These are phyloP conservation scores for Diplodia corticola DNA, from an alignment of 2,329 filamentous ascomycete genomes.

Conservation along the genomic window DNA sequence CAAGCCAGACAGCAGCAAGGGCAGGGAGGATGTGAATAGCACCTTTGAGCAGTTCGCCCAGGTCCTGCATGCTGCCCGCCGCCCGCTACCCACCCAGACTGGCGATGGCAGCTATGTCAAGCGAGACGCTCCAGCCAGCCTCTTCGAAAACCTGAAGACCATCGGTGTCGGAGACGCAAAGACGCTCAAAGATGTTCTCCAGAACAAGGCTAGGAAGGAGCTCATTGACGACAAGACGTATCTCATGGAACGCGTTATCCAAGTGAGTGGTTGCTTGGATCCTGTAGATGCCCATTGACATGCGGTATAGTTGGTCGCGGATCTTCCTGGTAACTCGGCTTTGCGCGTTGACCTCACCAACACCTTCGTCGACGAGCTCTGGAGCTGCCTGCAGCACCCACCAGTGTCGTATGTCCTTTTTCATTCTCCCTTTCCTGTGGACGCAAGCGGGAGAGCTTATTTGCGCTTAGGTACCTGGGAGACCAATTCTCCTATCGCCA, in stretches of 20 bases:
- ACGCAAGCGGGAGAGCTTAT: neutral
- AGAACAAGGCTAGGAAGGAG: conserved; percentile 63
- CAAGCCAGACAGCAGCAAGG: conserved; percentile 21
- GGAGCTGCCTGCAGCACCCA: conserved; percentile 27
- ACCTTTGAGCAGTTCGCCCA: conserved; percentile 26
- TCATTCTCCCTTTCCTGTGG: neutral
- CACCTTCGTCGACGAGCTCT: conserved; percentile 26
- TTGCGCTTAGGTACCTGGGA: conserved; percentile 39
- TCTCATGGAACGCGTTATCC: conserved; percentile 72
- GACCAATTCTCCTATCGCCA: conserved; percentile 41
- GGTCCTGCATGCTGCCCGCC: conserved; percentile 25
- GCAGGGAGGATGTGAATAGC: conserved; percentile 21
- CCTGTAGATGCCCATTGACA: neutral
- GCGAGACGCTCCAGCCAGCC: conserved; percentile 50
- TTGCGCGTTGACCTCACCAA: conserved; percentile 27
- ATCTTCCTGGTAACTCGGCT: conserved; percentile 22
- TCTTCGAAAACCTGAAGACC: conserved; percentile 59
- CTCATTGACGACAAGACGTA: conserved; percentile 74
- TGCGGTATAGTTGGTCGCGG: conserved; percentile 5
- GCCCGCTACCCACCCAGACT: conserved; percentile 26
- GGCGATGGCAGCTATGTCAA: conserved; percentile 34
- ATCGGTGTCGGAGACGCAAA: conserved; percentile 51
- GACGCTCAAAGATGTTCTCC: conserved; percentile 57
- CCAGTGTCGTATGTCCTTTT: conserved; percentile 24
- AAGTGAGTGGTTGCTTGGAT: conserved; percentile 36